Evolutionary conservation across 2,329 filamentous ascomycete species (phyloP), one percentile per base, ranked within the genome.

Genomic region (Cladobotryum protrusum): DNA sequence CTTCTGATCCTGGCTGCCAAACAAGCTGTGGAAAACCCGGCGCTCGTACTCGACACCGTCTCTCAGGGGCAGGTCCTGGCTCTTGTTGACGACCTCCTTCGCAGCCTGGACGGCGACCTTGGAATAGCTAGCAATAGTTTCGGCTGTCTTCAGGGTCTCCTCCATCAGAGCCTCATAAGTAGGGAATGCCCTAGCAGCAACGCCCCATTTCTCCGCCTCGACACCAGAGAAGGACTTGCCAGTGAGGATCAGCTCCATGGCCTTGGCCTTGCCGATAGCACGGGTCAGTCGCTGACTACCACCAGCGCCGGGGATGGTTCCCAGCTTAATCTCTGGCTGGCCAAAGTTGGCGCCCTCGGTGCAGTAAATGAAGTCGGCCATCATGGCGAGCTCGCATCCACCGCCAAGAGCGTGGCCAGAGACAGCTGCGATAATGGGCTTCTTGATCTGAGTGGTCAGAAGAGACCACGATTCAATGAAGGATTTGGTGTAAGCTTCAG

Each of bases 81-180:
- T 96, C 83, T 96, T 97, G 68, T 97, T 96, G 49, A 99, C 92
- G n/a, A 93, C 92, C 76, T 99, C 93, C 78, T 99, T 99, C 50
- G 82, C 86, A 11, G 87, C 93, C 72, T 89, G 83, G 52, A 95
- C 82, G 1, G 92, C 87, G n/a, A 99, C 85, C 64, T 79, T 82
- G 47, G 87, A 91, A 70, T 93, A 89, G 1, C 86, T 74, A 0
- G 93, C 91, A 72, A 99, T 96, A 47, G 82, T 91, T 75, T 87
- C 89, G 2, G 93, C 93, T 15, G 89, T 92, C 65, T 85, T 82
- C 53, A 96, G 67, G 3, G 90, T 84, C 49, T 82, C 88, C 61
- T 89, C 83, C 65, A 97, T 83, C 62, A 96, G 76, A 64, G 86
- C 85, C 57, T 95, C 87, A 57, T 92, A 83, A 5, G 78, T 86